Base-by-base conservation (phyloP, 192 early-diverging fungal genomes). In the Mortierella antarctica region DNA sequence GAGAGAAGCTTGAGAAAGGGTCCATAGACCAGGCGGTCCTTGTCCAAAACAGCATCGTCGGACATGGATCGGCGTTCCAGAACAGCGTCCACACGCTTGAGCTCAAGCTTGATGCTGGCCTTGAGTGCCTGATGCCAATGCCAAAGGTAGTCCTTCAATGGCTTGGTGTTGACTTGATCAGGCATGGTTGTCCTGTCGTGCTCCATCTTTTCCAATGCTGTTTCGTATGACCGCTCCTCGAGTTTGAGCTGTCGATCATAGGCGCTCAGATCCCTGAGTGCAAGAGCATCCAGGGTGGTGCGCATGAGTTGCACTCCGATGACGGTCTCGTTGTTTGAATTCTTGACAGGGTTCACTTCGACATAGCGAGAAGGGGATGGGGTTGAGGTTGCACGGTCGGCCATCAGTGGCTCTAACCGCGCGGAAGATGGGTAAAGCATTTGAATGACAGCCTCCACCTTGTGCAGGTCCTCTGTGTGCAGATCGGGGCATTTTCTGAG, bases 201-300 rank as follows among this genome's bases (percentile, higher is more conserved):
- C 17, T 89, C 84, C 62, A 89, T 83, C 49, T 88, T 88, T 49
- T 92, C 91, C 7, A 93, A 73, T 8, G 95, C 95, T 0, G 92
- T 88, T 41, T 92, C 89, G 53, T 93, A 91, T 0, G 96, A 89
- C 31, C 92, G 91, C 60, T 93, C 91, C 82, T 99, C 96, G 1
- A 99, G 79, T 63, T 90, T 90, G 14, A 92, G 58, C 76, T 99
- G 96, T 60, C 91, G 86, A 17, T 94, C 90, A 79, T 89, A 94
- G 39, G 86, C 83, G 46, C 87, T 77, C 45, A 91, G 84, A 15
- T 88, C 84, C 68, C 84, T 85, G 48, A 86, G 67, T 18, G 82
- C 67, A 5, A 91, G 76, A 0, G 91, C 87, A 47, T 83, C 71
- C n/a, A 97, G 87, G 15, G 92, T 90, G 13, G 87, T 84, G 49